Percentiles rank a stretch among this genome's conserved stretches.
Conservation (phyloP, 2,329 filamentous ascomycete species). For the Penicillium capsulatum region DNA sequence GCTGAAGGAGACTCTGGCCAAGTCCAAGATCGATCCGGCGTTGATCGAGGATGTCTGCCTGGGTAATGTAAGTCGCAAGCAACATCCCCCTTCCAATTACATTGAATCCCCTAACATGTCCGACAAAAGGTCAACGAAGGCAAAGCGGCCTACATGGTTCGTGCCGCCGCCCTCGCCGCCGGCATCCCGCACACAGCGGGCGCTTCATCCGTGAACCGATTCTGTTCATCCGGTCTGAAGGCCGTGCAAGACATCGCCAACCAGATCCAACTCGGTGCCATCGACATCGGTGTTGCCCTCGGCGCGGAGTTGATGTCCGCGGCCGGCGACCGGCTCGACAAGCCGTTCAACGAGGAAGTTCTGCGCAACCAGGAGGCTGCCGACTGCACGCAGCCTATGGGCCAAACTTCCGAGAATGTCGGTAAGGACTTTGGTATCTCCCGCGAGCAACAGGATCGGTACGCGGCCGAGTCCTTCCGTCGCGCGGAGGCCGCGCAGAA, state of each 20-base stretch:
- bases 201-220: constrained; percentile 82
- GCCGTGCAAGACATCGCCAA: constrained; percentile 92
- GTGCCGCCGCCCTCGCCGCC: constrained; percentile 81
- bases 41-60: constrained; percentile 86
- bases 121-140: constrained; percentile 64
- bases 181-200: constrained; percentile 88
- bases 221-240: constrained; percentile 96
- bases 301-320: constrained; percentile 86
- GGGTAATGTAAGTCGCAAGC: constrained; percentile 66
- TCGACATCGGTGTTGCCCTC: constrained; percentile 81
- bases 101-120: constrained; percentile 1
- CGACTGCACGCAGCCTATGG: constrained; percentile 95
- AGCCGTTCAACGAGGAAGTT: constrained; percentile 74
- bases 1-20: constrained; percentile 68
- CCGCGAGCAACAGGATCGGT: constrained; percentile 76
- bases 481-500: constrained; percentile 88
- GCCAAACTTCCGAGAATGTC: constrained; percentile 96
- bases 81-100: background rate
- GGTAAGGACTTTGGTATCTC: constrained; percentile 82
- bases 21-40: constrained; percentile 71
- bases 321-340: constrained; percentile 64
- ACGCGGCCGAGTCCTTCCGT: constrained; percentile 80
- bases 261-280: constrained; percentile 72
- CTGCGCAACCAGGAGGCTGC: constrained; percentile 68
- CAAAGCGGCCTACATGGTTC: constrained; percentile 86